Conservation (phyloP, 2,329 filamentous ascomycete species). For the Diatrype stigma region DNA sequence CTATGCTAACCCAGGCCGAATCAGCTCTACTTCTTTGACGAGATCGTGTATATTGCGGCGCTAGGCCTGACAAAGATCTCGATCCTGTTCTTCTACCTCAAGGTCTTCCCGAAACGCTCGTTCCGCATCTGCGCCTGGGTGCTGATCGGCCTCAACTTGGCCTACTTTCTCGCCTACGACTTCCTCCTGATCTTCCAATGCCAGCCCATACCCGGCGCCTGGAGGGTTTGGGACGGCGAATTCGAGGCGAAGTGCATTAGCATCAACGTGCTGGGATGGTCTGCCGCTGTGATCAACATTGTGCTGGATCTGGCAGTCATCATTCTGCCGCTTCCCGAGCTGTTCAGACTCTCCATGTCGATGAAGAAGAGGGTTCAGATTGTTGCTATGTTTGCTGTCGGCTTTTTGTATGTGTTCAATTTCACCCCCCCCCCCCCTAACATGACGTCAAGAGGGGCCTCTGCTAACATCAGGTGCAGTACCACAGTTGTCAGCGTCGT, state of each 20-base stretch:
- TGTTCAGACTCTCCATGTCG: constrained; percentile 25
- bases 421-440: neutral
- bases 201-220: constrained; percentile 24
- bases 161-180: constrained; percentile 22
- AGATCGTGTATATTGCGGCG: constrained; percentile 25
- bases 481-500: constrained; percentile 27
- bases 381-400: constrained; percentile 31
- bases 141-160: constrained; percentile 26
- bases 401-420: constrained; percentile 25
- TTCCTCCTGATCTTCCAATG: constrained; percentile 28
- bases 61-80: constrained; percentile 30
- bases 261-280: constrained; percentile 29
- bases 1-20: neutral
- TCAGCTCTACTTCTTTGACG: constrained; percentile 27
- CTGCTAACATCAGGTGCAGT: constrained; percentile 10
- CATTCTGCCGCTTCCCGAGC: constrained; percentile 26
- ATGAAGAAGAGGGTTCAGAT: constrained; percentile 28
- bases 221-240: constrained; percentile 29
- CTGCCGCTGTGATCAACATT: constrained; percentile 29
- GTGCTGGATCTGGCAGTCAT: constrained; percentile 26
- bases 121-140: constrained; percentile 21
- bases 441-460: neutral
- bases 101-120: constrained; percentile 26
- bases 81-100: constrained; percentile 34
- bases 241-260: constrained; percentile 26